These are phyloP conservation scores for Hanseniaspora lachancei DNA, from an alignment of 805 yeast species.

Conservation along the genomic window DNA sequence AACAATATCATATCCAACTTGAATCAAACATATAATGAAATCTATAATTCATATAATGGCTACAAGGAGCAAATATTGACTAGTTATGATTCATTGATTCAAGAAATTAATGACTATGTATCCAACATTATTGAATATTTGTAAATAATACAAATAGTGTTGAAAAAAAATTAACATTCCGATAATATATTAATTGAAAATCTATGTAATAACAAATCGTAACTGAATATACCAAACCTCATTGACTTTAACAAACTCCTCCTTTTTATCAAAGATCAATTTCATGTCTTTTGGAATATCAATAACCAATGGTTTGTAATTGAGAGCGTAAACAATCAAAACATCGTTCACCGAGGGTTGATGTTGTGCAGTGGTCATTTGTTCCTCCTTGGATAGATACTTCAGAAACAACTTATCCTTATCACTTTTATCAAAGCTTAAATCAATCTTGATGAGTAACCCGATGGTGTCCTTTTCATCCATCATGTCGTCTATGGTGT, in stretches of 20 bases:
- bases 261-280: background rate
- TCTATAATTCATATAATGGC: background rate
- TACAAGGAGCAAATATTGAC: slow-evolving; percentile 3
- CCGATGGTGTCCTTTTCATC: background rate
- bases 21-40: background rate
- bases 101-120: slow-evolving; percentile 11
- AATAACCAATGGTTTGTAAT: slow-evolving; percentile 2
- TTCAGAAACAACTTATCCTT: background rate
- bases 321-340: background rate
- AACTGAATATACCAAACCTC: slow-evolving; percentile 9
- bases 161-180: background rate
- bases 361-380: background rate
- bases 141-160: background rate
- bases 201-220: background rate
- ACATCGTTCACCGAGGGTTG: background rate
- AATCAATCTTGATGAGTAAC: background rate
- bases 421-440: background rate
- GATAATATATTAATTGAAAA: background rate
- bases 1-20: background rate
- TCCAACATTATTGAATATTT: slow-evolving; percentile 7
- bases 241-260: background rate
- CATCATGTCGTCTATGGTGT: slow-evolving; percentile 1
- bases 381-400: slow-evolving; percentile 2
- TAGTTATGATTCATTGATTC: slow-evolving; percentile 7
- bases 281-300: slow-evolving; percentile 3